These are phyloP conservation scores for Colletotrichum sp. DNA, from an alignment of 2,329 filamentous ascomycete genomes.

Conservation along the genomic window DNA sequence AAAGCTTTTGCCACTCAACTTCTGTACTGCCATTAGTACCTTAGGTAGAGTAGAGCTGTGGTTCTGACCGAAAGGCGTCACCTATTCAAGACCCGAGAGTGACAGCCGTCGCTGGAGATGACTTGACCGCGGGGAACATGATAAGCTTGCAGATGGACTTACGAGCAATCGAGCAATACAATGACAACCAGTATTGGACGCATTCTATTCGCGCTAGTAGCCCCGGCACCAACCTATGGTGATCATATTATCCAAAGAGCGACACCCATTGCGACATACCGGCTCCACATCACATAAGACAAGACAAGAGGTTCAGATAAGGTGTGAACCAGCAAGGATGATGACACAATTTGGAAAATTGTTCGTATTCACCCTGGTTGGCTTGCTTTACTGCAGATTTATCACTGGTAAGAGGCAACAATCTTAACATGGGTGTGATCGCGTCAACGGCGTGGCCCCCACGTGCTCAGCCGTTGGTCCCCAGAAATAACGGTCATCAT, in stretches of 20 bases:
- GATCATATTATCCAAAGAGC: background rate
- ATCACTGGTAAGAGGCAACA: background rate
- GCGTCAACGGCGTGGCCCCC: background rate
- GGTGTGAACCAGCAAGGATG: background rate
- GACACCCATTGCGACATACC: background rate
- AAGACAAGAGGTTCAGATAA: background rate
- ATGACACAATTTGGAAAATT: background rate
- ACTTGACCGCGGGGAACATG: background rate
- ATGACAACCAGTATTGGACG: background rate
- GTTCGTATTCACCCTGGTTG: background rate
- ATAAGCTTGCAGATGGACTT: background rate
- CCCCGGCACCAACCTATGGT: background rate
- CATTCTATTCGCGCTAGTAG: background rate
- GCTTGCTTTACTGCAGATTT: background rate
- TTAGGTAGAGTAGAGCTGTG: background rate
- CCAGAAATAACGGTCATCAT: background rate
- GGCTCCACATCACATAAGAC: background rate
- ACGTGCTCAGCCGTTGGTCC: background rate
- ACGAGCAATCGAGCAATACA: fast-evolving
- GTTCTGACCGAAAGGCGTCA: background rate
- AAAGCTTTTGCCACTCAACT: background rate
- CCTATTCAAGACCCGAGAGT: background rate
- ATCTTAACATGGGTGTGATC: background rate
- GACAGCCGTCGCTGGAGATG: background rate
- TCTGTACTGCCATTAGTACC: background rate